Percentiles rank a stretch among this genome's conserved stretches.
phyloP scores from a whole-genome alignment of 805 yeast genomes.

The Saccharomyces eubayanus region DNA sequence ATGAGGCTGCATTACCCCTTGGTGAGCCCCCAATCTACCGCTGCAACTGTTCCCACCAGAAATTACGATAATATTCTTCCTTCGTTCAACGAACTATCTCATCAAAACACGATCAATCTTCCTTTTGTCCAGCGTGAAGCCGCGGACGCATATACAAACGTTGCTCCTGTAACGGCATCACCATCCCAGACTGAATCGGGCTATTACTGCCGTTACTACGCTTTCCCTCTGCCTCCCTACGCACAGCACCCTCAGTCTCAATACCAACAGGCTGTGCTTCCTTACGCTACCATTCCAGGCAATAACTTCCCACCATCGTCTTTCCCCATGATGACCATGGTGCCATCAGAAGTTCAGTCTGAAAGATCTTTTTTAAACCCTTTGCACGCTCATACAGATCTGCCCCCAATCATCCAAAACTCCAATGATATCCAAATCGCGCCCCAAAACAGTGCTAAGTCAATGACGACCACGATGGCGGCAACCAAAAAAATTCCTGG shows the following conservation, averaged over 20 bases:
- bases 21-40: not conserved
- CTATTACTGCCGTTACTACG: not conserved
- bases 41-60: not conserved
- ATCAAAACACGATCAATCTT: not conserved
- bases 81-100: not conserved
- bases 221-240: not conserved
- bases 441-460: not conserved
- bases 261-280: not conserved
- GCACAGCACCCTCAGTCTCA: not conserved
- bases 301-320: not conserved
- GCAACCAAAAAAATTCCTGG: not conserved
- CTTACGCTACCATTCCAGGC: not conserved
- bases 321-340: not conserved
- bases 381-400: not conserved
- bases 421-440: not conserved
- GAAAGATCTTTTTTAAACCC: not conserved
- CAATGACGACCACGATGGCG: not conserved
- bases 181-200: not conserved
- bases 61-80: not conserved
- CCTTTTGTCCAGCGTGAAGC: not conserved
- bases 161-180: not conserved
- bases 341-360: not conserved
- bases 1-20: not conserved
- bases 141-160: not conserved
- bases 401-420: not conserved